Evolutionary conservation across 2,329 filamentous ascomycete species (phyloP).

Genomic region (Drechslerella coelobrocha): DNA sequence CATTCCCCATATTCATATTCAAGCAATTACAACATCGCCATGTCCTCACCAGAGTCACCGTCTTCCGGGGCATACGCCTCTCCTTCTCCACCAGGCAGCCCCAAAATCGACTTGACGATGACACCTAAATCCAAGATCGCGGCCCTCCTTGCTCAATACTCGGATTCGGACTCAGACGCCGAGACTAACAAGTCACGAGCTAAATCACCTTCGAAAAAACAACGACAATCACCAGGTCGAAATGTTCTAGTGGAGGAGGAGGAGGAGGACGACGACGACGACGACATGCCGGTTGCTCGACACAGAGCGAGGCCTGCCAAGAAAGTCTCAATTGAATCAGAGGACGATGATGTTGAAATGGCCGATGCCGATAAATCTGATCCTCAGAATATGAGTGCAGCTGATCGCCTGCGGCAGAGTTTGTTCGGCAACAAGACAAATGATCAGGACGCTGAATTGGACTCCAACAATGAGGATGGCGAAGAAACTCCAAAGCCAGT

Average conservation of each 20-base stretch:
- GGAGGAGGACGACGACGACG: slow-evolving; percentile 43
- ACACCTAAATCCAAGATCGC: slow-evolving; percentile 34
- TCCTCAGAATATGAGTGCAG: slow-evolving; percentile 21
- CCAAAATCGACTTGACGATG: slow-evolving; percentile 35
- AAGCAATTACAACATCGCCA: slow-evolving; percentile 15
- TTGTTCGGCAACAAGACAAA: slow-evolving; percentile 5
- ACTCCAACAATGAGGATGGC: slow-evolving; percentile 53
- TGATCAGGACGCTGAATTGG: slow-evolving; percentile 4
- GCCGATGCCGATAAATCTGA: slow-evolving; percentile 11
- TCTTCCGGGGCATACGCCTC: slow-evolving; percentile 39
- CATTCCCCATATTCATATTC: neutral
- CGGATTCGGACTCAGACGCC: slow-evolving; percentile 36
- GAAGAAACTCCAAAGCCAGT: slow-evolving; percentile 60
- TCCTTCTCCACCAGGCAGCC: slow-evolving; percentile 33
- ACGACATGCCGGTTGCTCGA: slow-evolving; percentile 26
- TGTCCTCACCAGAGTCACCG: slow-evolving; percentile 32
- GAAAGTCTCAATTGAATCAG: slow-evolving; percentile 18
- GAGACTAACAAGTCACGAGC: neutral
- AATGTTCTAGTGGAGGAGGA: slow-evolving; percentile 4
- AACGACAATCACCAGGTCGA: slow-evolving; percentile 8
- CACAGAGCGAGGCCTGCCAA: slow-evolving; percentile 21
- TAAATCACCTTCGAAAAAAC: slow-evolving; percentile 13
- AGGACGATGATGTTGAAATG: slow-evolving; percentile 18
- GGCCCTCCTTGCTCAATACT: slow-evolving; percentile 24
- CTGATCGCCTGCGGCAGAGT: slow-evolving; percentile 26